These are phyloP conservation scores for Pyropia haitanensis DNA, from an alignment of 23 red algal genomes.

Conservation along the genomic window DNA sequence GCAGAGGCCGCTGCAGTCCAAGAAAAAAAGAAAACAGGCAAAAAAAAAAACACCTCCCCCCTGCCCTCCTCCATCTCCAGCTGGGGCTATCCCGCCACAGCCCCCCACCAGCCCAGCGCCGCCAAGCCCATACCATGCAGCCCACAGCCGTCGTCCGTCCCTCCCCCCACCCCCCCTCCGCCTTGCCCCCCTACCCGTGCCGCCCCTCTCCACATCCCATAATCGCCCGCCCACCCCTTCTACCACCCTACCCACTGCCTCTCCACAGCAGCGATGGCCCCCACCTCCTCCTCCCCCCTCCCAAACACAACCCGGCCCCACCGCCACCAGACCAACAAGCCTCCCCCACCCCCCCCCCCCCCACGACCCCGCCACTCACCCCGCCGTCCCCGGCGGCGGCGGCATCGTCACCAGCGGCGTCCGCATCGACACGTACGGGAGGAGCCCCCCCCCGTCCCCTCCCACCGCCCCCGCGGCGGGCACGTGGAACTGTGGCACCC, in stretches of 20 bases:
- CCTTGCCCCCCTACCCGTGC: background rate
- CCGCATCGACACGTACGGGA: constrained; percentile 26
- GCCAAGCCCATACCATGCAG: background rate
- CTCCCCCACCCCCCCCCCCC: too few relatives aligned
- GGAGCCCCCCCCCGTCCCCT: background rate
- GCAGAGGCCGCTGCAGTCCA: too few relatives aligned
- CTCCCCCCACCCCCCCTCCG: background rate
- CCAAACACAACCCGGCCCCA: background rate
- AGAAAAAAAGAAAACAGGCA: background rate
- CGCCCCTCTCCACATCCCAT: background rate
- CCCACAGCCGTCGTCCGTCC: background rate
- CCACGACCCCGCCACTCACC: too few relatives aligned
- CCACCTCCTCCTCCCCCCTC: background rate
- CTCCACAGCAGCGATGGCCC: background rate
- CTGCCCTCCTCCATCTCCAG: background rate
- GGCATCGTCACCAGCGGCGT: constrained; percentile 13
- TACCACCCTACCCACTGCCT: background rate
- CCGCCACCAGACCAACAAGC: background rate
- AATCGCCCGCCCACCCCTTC: background rate
- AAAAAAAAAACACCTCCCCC: background rate
- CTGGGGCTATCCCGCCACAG: background rate
- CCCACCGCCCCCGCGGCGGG: constrained; percentile 4
- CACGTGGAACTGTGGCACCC: constrained; percentile 24
- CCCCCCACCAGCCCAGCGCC: background rate
- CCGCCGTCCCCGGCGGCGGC: constrained; percentile 5